Evolutionary conservation across 2,329 filamentous ascomycete genomes (phyloP).

Genomic region (Penicillium sclerotigenum): DNA sequence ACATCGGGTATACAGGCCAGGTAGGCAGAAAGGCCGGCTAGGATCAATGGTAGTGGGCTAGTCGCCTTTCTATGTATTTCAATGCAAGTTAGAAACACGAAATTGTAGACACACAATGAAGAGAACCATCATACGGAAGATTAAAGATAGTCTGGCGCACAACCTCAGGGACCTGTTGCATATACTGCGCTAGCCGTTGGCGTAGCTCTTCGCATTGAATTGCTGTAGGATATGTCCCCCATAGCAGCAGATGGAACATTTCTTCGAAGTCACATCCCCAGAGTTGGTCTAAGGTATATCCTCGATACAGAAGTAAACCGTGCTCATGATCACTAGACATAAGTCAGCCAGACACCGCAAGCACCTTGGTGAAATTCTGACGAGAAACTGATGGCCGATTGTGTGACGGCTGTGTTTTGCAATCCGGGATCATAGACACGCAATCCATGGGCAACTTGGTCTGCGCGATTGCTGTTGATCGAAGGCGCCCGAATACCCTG

Average conservation of each 20-base stretch:
- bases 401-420: constrained; percentile 33
- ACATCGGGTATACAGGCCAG: constrained; percentile 19
- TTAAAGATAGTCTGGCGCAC: constrained; percentile 24
- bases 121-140: constrained; percentile 24
- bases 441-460: constrained; percentile 28
- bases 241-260: constrained; percentile 32
- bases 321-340: constrained; percentile 27
- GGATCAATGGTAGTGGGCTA: constrained; percentile 27
- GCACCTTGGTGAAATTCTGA: constrained; percentile 6
- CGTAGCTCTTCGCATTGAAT: constrained; percentile 20
- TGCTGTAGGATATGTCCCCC: constrained; percentile 28
- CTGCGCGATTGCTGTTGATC: constrained; percentile 15
- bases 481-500: constrained; percentile 25
- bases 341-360: neutral
- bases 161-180: constrained; percentile 20
- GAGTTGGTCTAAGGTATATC: constrained; percentile 30
- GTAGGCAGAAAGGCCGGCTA: constrained; percentile 31
- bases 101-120: too few relatives aligned
- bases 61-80: constrained; percentile 14
- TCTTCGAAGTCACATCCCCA: constrained; percentile 34
- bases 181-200: constrained; percentile 18
- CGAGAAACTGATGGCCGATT: constrained; percentile 34
- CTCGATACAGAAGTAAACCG: constrained; percentile 30
- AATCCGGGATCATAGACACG: constrained; percentile 36
- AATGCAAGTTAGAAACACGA: neutral